Evolutionary conservation across 768 basidiomycete species (phyloP).

Genomic region (Mycena rosella): DNA sequence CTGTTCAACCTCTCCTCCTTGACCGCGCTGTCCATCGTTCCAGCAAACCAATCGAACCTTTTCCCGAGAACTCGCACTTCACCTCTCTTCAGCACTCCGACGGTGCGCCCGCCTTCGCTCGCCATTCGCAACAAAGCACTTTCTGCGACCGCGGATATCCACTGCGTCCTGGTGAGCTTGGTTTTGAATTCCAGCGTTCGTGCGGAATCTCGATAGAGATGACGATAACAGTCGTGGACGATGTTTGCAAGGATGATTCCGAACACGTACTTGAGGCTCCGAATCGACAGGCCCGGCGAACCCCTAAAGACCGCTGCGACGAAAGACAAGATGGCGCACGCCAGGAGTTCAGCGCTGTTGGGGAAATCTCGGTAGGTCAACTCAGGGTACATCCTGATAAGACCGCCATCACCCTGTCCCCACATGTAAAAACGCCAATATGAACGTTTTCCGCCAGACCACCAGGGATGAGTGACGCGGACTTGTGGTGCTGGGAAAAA

Average conservation of each 20-base stretch:
- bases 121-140: conserved; percentile 64
- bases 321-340: conserved; percentile 38
- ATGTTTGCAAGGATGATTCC: conserved; percentile 56
- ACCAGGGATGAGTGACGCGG: conserved; percentile 69
- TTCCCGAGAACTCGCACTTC: conserved; percentile 53
- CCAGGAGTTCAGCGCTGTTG: conserved; percentile 62
- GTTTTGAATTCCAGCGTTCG: conserved; percentile 47
- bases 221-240: conserved; percentile 62
- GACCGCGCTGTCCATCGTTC: conserved; percentile 52
- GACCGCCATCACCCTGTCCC: conserved; percentile 67
- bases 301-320: not conserved
- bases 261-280: conserved; percentile 40
- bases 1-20: conserved; percentile 60
- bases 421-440: conserved; percentile 72
- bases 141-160: conserved; percentile 60
- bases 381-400: conserved; percentile 62
- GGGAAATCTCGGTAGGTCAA: conserved; percentile 60
- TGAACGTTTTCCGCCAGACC: conserved; percentile 58
- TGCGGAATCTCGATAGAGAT: conserved; percentile 54
- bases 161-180: conserved; percentile 46
- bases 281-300: not conserved
- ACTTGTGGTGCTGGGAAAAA: conserved; percentile 64
- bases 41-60: conserved; percentile 71
- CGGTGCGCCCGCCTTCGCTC: conserved; percentile 61
- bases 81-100: conserved; percentile 59